Percentiles rank a stretch among this genome's conserved stretches.
These are phyloP conservation scores for Cytospora schulzeri DNA, from an alignment of 2,329 filamentous ascomycete genomes.

Conservation along the genomic window DNA sequence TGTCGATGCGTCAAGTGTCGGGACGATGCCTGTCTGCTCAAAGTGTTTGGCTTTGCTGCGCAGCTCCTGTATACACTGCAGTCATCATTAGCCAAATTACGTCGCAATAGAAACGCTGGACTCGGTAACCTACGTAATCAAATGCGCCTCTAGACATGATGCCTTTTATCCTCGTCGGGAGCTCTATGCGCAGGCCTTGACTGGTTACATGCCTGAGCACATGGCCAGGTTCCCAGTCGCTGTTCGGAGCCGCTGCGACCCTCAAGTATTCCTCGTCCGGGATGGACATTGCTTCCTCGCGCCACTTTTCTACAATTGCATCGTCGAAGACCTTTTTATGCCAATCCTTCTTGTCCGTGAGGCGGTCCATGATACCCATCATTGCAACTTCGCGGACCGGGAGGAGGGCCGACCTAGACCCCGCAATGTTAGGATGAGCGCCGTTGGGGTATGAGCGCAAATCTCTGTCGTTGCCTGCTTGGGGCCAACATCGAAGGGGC, in stretches of 20 bases:
- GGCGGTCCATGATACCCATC: slow-evolving; percentile 23
- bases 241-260: slow-evolving; percentile 8
- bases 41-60: slow-evolving; percentile 25
- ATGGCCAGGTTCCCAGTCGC: slow-evolving; percentile 3
- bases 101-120: neutral
- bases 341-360: slow-evolving; percentile 35
- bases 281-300: slow-evolving; percentile 34
- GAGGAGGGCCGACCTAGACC: slow-evolving; percentile 25
- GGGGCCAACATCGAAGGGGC: neutral
- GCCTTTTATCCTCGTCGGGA: neutral
- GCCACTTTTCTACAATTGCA: slow-evolving; percentile 38
- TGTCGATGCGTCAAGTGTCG: slow-evolving; percentile 20
- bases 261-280: slow-evolving; percentile 28
- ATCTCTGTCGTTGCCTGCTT: neutral
- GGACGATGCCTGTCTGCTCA: slow-evolving; percentile 17
- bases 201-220: neutral
- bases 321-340: slow-evolving; percentile 40
- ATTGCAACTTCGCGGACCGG: slow-evolving; percentile 24
- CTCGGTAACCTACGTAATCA: slow-evolving; percentile 6
- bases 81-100: neutral
- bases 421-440: slow-evolving; percentile 9
- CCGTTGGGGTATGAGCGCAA: slow-evolving; percentile 6
- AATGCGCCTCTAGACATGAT: slow-evolving; percentile 38
- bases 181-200: neutral
- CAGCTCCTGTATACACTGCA: slow-evolving; percentile 26